Evolutionary conservation across 192 early-diverging fungal species (phyloP), one percentile per base, ranked within the genome.

Genomic region (Dissophora globulifera): DNA sequence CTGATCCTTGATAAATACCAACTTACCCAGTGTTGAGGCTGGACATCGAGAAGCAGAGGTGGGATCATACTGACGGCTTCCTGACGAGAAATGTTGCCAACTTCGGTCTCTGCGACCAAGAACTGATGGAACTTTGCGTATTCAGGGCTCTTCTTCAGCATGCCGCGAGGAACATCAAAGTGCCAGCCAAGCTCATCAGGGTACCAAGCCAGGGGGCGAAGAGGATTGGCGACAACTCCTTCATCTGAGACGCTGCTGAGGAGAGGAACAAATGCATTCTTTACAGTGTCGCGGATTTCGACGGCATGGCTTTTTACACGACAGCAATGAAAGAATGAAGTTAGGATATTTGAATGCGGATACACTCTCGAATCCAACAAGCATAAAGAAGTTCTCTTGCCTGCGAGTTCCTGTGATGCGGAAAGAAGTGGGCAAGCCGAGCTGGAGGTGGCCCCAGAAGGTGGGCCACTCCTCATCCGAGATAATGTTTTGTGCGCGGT

Each of bases 1-100:
- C n/a, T n/a, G n/a, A n/a, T n/a, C n/a, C n/a, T n/a, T n/a, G n/a
- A n/a, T n/a, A n/a, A n/a, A n/a, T 23, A 6, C 17, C 16, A 23
- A 26, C 75, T 57, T 62, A 96, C 93, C 58, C 81, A 85, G 72
- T 99, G 96, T 50, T 91, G 79, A 15, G 95, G 88, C 72, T 94
- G 81, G 22, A 98, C 92, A 67, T 96, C 94, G 61, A 99, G 83
- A 25, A 98, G 74, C 61, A 96, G 81, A 42, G 93, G 92, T n/a
- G 98, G 98, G 61, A 98, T 94, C 98, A 99, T 99, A 80, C 91
- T 93, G 50, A 98, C 96, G 4, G 91, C 93, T 65, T 98, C 96
- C 82, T 99, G 98, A 43, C 96, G 86, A 75, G 90, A 93, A 52
- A 98, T 92, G 80, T 99, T 98, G 53, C 98, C 98, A 2, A 94